phyloP scores from a whole-genome alignment of 805 yeast genomes.

The Kockiozyma suomiensis region DNA sequence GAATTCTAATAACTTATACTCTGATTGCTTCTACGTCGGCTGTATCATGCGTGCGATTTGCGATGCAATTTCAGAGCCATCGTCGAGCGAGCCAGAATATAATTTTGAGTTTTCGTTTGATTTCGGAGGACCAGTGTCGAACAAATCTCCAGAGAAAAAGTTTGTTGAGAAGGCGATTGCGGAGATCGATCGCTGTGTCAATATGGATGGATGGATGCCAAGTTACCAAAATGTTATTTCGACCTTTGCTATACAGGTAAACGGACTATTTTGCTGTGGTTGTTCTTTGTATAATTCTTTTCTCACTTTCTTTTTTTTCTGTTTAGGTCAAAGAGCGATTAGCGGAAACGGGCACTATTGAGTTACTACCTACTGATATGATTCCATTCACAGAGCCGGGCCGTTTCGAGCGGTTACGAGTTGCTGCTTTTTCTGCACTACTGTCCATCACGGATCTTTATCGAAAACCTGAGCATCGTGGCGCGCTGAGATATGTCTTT shows the following conservation, averaged over 20 bases:
- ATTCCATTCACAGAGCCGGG: constrained; percentile 54
- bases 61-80: constrained; percentile 39
- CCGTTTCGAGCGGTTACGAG: constrained; percentile 56
- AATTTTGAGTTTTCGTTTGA: constrained; percentile 30
- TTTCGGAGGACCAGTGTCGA: constrained; percentile 2
- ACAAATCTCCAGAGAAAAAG: constrained; percentile 22
- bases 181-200: constrained; percentile 73
- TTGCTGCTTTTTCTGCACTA: constrained; percentile 70
- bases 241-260: constrained; percentile 51
- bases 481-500: constrained; percentile 64
- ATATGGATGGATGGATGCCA: constrained; percentile 86
- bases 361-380: constrained; percentile 57
- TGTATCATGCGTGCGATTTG: constrained; percentile 60
- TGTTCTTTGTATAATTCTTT: not conserved
- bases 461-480: constrained; percentile 50
- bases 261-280: not conserved
- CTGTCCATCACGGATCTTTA: constrained; percentile 71
- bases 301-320: too few species aligned
- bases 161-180: constrained; percentile 55
- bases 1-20: constrained; percentile 73
- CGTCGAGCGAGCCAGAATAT: constrained; percentile 7
- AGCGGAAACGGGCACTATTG: constrained; percentile 56
- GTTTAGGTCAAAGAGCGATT: constrained; percentile 58
- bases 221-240: constrained; percentile 64
- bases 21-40: constrained; percentile 69